phyloP scores from a whole-genome alignment of 257 asterid genomes.

The Solanum ossicruentum region DNA sequence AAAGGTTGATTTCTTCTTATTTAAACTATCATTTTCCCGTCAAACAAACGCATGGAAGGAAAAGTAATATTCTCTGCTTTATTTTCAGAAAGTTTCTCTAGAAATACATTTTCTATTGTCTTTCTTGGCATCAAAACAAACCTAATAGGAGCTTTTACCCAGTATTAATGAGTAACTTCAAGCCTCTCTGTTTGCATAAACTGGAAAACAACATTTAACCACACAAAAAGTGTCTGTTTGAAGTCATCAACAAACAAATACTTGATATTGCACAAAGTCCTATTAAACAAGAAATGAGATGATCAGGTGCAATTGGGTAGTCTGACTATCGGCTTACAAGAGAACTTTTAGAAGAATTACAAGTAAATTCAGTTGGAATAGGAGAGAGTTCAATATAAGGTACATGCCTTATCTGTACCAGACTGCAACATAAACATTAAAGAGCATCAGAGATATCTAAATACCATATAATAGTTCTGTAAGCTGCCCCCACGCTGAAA shows the following conservation, averaged over 20 bases:
- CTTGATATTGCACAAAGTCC: not conserved
- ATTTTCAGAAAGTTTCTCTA: not conserved
- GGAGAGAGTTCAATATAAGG: not conserved
- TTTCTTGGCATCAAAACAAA: not conserved
- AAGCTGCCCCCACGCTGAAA: slow-evolving; percentile 95
- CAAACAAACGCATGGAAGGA: not conserved
- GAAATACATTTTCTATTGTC: not conserved
- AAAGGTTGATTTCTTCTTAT: not conserved
- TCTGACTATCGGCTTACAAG: not conserved
- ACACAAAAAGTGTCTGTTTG: not conserved
- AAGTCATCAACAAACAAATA: not conserved
- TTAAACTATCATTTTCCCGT: not conserved
- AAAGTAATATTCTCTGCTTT: not conserved
- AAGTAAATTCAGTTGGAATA: not conserved
- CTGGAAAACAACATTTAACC: not conserved
- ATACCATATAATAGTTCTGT: slow-evolving; percentile 88
- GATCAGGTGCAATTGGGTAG: not conserved
- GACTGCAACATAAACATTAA: not conserved
- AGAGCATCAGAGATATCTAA: not conserved
- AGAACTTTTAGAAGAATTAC: not conserved
- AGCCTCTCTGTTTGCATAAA: not conserved
- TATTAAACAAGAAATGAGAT: not conserved
- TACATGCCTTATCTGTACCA: not conserved
- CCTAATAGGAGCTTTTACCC: not conserved
- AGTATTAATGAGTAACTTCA: not conserved